Evolutionary conservation across 2,329 filamentous ascomycete species (phyloP).

Genomic region (Laburnicola sp.): DNA sequence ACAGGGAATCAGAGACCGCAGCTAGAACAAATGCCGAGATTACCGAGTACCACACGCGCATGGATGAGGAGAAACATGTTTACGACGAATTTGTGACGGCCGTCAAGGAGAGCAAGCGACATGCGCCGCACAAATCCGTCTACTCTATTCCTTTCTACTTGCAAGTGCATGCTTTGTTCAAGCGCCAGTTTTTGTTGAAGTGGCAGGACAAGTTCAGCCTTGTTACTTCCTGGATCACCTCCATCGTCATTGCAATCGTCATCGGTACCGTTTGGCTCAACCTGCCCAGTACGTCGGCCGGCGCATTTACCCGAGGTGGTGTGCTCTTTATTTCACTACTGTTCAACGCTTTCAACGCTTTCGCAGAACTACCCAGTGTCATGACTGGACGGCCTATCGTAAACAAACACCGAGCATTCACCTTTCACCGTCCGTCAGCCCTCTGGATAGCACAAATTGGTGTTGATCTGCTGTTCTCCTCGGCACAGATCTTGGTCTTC

Average conservation of each 20-base stretch:
- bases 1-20: slow-evolving; percentile 65
- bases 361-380: slow-evolving; percentile 72
- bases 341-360: slow-evolving; percentile 87
- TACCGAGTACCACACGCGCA: slow-evolving; percentile 64
- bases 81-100: slow-evolving; percentile 77
- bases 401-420: slow-evolving; percentile 82
- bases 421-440: slow-evolving; percentile 79
- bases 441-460: slow-evolving; percentile 82
- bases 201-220: slow-evolving; percentile 84
- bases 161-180: slow-evolving; percentile 81
- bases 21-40: slow-evolving; percentile 66
- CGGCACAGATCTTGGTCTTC: slow-evolving; percentile 63
- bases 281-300: slow-evolving; percentile 64
- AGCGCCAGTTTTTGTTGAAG: slow-evolving; percentile 82
- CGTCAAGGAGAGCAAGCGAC: slow-evolving; percentile 76
- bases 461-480: slow-evolving; percentile 73
- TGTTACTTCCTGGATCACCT: slow-evolving; percentile 69
- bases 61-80: slow-evolving; percentile 66
- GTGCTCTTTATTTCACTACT: slow-evolving; percentile 78
- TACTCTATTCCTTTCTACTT: slow-evolving; percentile 83
- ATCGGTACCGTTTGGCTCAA: slow-evolving; percentile 79
- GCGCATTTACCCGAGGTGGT: slow-evolving; percentile 79
- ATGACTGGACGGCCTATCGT: slow-evolving; percentile 78
- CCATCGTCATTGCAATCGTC: slow-evolving; percentile 74
- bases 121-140: slow-evolving; percentile 71